Evolutionary conservation across 257 asterid species (phyloP).

Genomic region (Penstemon eatonii): DNA sequence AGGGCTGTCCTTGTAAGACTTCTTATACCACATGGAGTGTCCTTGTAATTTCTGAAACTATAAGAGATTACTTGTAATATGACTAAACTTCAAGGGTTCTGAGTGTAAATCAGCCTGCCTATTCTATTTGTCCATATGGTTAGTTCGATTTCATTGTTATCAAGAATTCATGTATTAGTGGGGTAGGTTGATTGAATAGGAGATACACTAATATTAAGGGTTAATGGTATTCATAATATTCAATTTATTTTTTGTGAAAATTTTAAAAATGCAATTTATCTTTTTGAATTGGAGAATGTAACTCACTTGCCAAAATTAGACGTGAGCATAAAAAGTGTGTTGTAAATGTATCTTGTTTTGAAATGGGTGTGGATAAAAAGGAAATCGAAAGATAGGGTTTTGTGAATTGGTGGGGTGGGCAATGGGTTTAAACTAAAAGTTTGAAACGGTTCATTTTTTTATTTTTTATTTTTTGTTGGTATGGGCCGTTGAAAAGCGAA

Average conservation of each 20-base stretch:
- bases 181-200: slow-evolving; percentile 55
- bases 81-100: too few relatives aligned
- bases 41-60: too few relatives aligned
- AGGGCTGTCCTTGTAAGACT: too few relatives aligned
- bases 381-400: not conserved
- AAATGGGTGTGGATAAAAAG: not conserved
- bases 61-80: too few relatives aligned
- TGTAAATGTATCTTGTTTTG: not conserved
- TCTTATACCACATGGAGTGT: too few relatives aligned
- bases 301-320: too few relatives aligned
- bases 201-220: slow-evolving; percentile 32
- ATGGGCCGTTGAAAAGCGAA: slow-evolving; percentile 38
- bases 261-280: too few relatives aligned
- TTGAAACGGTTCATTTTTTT: slow-evolving; percentile 26
- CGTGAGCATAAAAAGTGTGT: too few relatives aligned
- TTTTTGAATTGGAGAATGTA: too few relatives aligned
- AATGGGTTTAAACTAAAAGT: slow-evolving; percentile 5
- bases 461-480: not conserved
- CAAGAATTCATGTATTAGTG: slow-evolving; percentile 51
- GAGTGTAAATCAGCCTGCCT: too few relatives aligned
- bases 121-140: slow-evolving; percentile 30
- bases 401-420: not conserved
- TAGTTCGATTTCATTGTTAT: slow-evolving; percentile 49
- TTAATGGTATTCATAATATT: too few relatives aligned
- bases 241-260: too few relatives aligned